Percentiles rank a stretch among this genome's conserved stretches.
Conservation (phyloP, 768 basidiomycete genomes). For the Serendipita sp. region DNA sequence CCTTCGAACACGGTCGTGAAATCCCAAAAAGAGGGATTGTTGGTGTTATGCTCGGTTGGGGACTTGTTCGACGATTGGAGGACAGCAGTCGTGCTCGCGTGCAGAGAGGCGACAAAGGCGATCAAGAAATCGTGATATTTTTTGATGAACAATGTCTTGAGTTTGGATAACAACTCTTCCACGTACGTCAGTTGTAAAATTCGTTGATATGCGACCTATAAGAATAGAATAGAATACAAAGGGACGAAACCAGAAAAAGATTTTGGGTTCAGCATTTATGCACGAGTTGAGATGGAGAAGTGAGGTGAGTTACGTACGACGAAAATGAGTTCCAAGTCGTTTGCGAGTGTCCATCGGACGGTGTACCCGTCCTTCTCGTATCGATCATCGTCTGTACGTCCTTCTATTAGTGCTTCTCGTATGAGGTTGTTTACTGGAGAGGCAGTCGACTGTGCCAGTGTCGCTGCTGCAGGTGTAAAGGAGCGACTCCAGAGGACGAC, state of each 20-base stretch:
- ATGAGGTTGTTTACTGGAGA: conserved; percentile 82
- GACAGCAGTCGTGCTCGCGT: conserved; percentile 27
- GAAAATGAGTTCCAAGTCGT: conserved; percentile 91
- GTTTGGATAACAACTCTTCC: conserved; percentile 63
- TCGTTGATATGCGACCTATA: conserved; percentile 86
- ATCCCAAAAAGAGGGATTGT: conserved; percentile 35
- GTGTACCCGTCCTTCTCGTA: conserved; percentile 92
- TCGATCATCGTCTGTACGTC: conserved; percentile 59
- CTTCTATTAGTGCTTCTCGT: conserved; percentile 82
- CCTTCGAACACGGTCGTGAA: conserved; percentile 53
- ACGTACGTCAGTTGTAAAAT: conserved; percentile 90
- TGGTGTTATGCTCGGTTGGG: conserved; percentile 8
- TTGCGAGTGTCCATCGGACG: conserved; percentile 86
- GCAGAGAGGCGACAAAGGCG: conserved; percentile 69
- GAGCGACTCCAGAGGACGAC: conserved; percentile 89
- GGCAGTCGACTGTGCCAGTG: conserved; percentile 47
- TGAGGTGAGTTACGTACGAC: conserved; percentile 29
- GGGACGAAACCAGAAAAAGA: conserved; percentile 3
- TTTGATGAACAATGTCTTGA: conserved; percentile 74
- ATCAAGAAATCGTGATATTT: conserved; percentile 72
- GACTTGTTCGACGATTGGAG: conserved; percentile 21
- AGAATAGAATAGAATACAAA: no score
- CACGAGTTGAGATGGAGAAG: neutral
- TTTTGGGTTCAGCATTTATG: neutral
- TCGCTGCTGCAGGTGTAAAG: conserved; percentile 73